Percentiles rank a stretch among this genome's conserved stretches.
Conservation (phyloP, 805 yeast genomes). For the Wickerhamomyces silvicola region DNA sequence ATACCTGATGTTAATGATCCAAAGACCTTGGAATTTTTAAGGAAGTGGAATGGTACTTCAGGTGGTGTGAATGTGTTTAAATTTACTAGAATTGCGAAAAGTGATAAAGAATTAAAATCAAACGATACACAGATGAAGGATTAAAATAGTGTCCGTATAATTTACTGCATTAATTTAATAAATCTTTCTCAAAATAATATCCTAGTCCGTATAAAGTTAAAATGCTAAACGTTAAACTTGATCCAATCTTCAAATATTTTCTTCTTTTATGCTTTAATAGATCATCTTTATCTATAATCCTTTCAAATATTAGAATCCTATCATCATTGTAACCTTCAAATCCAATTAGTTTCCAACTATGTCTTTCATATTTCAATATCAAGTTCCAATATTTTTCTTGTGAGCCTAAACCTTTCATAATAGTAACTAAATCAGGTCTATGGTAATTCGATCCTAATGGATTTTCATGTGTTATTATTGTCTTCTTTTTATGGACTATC, state of each 20-base stretch:
- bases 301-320: slow-evolving; percentile 34
- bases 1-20: slow-evolving; percentile 67
- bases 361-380: slow-evolving; percentile 36
- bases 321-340: slow-evolving; percentile 32
- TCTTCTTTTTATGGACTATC: slow-evolving; percentile 10
- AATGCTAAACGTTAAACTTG: not conserved
- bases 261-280: slow-evolving; percentile 2
- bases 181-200: slow-evolving; percentile 1
- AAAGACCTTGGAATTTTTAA: slow-evolving; percentile 51
- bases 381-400: slow-evolving; percentile 25
- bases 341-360: slow-evolving; percentile 49
- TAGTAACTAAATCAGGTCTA: slow-evolving; percentile 35
- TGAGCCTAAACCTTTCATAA: slow-evolving; percentile 34
- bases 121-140: slow-evolving; percentile 11
- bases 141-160: not conserved
- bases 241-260: slow-evolving; percentile 3
- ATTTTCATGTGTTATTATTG: slow-evolving; percentile 25
- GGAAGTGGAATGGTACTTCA: slow-evolving; percentile 74
- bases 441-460: slow-evolving; percentile 33
- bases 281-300: slow-evolving; percentile 18
- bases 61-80: slow-evolving; percentile 70
- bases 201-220: slow-evolving; percentile 1
- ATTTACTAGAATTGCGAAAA: slow-evolving; percentile 20
- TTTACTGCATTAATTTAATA: not conserved
- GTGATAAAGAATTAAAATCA: slow-evolving; percentile 6